Base-by-base conservation (phyloP, 331 rosid genomes). In the Spiraea crenata region DNA sequence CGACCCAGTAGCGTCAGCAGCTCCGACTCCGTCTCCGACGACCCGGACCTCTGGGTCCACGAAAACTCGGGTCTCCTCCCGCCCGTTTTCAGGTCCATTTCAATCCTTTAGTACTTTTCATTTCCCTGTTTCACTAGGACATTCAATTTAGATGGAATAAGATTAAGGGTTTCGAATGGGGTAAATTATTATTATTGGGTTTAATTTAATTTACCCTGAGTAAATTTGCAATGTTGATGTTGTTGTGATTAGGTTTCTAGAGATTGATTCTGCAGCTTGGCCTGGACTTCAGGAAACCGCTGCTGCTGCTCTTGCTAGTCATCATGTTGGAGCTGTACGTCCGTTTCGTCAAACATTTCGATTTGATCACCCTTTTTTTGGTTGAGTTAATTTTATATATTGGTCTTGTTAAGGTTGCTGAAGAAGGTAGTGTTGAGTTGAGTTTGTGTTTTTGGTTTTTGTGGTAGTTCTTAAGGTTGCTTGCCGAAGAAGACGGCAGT, bases 231-330 rank as follows among this genome's bases (percentile, higher is more conserved):
- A 34, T 46, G 20, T 34, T 65, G 31, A 31, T 46, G 6, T 14
- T 63, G 20, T 15, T 25, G 50, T 69, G 82, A 57, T 58, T 77
- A 92, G 98, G 84, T 86, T 90, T 80, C 79, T 90, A 35, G 88
- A 79, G 63, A 92, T 92, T 75, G 90, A 87, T 68, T 68, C 93
- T 45, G 65, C 73, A 12, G 93, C 97, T 31, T 92, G 98, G 98
- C 41, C 85, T 59, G 98, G 96, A 48, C 85, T 92, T 62, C 96
- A 86, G 81, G 96, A 92, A 87, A 90, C 96, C 8, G 87, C 96
- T 41, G 96, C 92, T 20, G 66, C 86, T 57, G 17, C 90, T 67
- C 50, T 77, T 34, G 84, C 88, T 73, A 77, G 75, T 41, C 84
- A 82, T 83, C 96, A 90, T 38, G 89, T 90, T 63, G 98, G 93